Base-by-base conservation (phyloP, 108 stramenopile species). In the Asterionellopsis glacialis region DNA sequence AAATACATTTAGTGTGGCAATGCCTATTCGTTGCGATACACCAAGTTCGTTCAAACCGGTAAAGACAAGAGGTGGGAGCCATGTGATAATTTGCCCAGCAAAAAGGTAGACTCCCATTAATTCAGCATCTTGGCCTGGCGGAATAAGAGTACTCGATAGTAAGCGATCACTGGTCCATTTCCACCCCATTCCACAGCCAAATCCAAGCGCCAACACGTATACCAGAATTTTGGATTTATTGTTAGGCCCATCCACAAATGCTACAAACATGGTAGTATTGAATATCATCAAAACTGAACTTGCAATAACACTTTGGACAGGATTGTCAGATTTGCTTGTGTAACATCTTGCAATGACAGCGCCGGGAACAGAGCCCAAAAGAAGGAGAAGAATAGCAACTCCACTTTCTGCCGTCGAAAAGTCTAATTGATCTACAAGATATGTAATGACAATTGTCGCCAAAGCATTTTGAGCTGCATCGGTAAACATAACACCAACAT, bases 131-230 rank as follows among this genome's bases (percentile, higher is more conserved):
- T 87, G 83, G 1, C 84, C 84, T 51, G 67, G 59, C 21, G 87
- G 87, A 25, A 88, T 84, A 4, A 88, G 64, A 1, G 73, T 79
- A 12, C 72, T 67, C 44, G 70, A 65, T 27, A 87, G 53, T 33
- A 68, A 67, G 24, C 79, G 65, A 28, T 88, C 82, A 2, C 77
- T 82, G 7, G 90, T 81, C 59, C 82, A 79, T 3, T 77, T 56
- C 90, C 90, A 91, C 11, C 84, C 90, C 19, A 84, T 52, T 22
- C 74, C 67, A 15, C 83, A n/a, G 0, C 86, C 90, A 86, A 86
- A 91, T 0, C 84, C 41, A 15, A 67, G 50, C n/a, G 82, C 76
- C 61, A 91, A 77, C 13, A 74, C n/a, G 57, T 85, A 85, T 28
- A 81, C 81, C 55, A 91, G 48, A 13, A 81, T 54, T 47, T 16